Evolutionary conservation across 768 basidiomycete species (phyloP), one percentile per base, ranked within the genome.

Genomic region (Hypsizygus marmoreus): DNA sequence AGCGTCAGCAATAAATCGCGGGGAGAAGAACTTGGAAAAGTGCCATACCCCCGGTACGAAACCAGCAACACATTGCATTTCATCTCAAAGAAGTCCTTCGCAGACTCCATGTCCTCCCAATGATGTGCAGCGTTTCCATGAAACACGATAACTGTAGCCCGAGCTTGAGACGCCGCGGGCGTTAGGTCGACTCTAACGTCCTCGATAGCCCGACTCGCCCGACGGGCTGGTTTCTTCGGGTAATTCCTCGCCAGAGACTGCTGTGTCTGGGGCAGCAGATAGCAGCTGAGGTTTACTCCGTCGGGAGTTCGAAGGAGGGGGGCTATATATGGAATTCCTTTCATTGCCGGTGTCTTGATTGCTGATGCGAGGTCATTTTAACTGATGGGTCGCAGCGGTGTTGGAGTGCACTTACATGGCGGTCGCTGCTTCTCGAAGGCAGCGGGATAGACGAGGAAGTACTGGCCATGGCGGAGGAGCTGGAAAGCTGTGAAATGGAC

Each of bases 21-120:
- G n/a, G n/a, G n/a, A n/a, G n/a, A n/a, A n/a, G n/a, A n/a, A n/a
- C n/a, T n/a, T n/a, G n/a, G n/a, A n/a, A n/a, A n/a, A n/a, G n/a
- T n/a, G n/a, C n/a, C 82, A 44, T 57, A 88, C 86, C 93, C 93
- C 45, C 95, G 74, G 64, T 97, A 97, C 33, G 89, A 92, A 4
- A 93, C 65, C 72, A 93, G 85, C 37, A 97, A 69, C 0, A 95
- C 91, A 54, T 94, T 93, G 59, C 88, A 95, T 14, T 82, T 74
- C 74, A 84, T 76, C 54, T 75, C 71, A 14, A 76, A 82, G 55
- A 94, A 88, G 24, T 82, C 67, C 22, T 70, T 68, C 0, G 86
- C 91, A 12, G 85, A 62, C 3, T 85, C 81, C 44, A 91, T 72
- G 1, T 88, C 75, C 56, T 92, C 86, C 4, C 90, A 89, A 32